Conservation (phyloP, 2,329 filamentous ascomycete genomes). For the Aspergillus transmontanensis region DNA sequence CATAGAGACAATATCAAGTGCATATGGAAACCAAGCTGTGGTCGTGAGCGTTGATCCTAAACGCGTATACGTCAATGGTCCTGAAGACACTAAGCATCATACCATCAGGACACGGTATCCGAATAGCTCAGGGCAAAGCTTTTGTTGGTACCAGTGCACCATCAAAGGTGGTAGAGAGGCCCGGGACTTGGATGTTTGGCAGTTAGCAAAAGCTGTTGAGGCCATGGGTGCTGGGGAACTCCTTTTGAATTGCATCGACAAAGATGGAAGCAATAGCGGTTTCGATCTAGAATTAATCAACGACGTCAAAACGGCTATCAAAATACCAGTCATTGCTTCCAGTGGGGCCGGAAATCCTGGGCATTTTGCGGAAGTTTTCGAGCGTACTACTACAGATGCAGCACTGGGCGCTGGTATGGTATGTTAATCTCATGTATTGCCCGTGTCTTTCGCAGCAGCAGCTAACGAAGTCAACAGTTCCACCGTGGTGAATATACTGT, state of each 20-base stretch:
- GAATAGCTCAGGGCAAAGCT: slow-evolving; percentile 74
- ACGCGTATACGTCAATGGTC: slow-evolving; percentile 76
- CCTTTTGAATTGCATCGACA: slow-evolving; percentile 95
- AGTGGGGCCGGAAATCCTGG: slow-evolving; percentile 85
- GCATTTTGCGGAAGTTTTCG: slow-evolving; percentile 91
- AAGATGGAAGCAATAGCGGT: slow-evolving; percentile 89
- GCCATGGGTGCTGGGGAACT: slow-evolving; percentile 96
- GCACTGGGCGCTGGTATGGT: slow-evolving; percentile 92
- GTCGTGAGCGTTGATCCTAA: slow-evolving; percentile 95
- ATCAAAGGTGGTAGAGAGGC: slow-evolving; percentile 94
- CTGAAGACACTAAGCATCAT: slow-evolving; percentile 71
- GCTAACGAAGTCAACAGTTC: slow-evolving; percentile 57
- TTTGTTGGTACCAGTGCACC: slow-evolving; percentile 97
- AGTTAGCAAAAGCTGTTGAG: slow-evolving; percentile 86
- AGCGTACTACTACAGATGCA: slow-evolving; percentile 82
- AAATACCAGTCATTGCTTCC: slow-evolving; percentile 92
- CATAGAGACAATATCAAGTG: slow-evolving; percentile 90
- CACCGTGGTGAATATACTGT: slow-evolving; percentile 95
- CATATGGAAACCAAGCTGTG: slow-evolving; percentile 95
- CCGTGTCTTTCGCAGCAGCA: slow-evolving; percentile 5
- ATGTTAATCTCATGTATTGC: slow-evolving; percentile 31
- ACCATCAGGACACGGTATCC: slow-evolving; percentile 70
- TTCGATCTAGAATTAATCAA: slow-evolving; percentile 91
- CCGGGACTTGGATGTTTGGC: slow-evolving; percentile 88
- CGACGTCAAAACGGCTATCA: slow-evolving; percentile 83